These are phyloP conservation scores for Picochlorum sp. DNA, from an alignment of 139 green algal genomes.

Conservation along the genomic window DNA sequence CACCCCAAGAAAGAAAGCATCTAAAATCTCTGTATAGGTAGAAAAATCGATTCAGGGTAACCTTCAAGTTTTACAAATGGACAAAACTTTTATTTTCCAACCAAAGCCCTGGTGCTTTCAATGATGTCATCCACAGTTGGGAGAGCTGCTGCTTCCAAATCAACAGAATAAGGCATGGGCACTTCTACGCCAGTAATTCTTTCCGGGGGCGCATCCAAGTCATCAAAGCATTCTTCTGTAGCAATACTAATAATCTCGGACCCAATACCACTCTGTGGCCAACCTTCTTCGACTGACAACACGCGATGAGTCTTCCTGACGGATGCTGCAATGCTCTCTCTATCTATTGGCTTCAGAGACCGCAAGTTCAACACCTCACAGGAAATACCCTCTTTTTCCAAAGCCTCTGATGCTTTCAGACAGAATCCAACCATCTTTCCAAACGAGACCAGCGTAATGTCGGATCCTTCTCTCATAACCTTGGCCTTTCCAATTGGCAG, in stretches of 20 bases:
- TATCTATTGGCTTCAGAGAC: constrained; percentile 88
- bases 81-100: constrained; percentile 18
- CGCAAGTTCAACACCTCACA: constrained; percentile 91
- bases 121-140: constrained; percentile 76
- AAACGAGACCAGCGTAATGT: constrained; percentile 88
- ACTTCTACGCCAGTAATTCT: constrained; percentile 81
- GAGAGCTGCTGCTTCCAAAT: constrained; percentile 80
- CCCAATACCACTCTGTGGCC: constrained; percentile 86
- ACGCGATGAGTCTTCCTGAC: constrained; percentile 86
- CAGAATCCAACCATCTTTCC: constrained; percentile 90
- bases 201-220: constrained; percentile 90
- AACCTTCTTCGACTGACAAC: constrained; percentile 93
- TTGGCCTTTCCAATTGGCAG: constrained; percentile 97
- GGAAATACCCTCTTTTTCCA: constrained; percentile 83
- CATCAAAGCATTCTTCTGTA: constrained; percentile 92
- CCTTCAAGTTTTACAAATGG: background rate
- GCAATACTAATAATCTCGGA: constrained; percentile 70
- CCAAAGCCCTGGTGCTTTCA: constrained; percentile 40
- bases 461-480: constrained; percentile 68
- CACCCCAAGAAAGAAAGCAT: background rate
- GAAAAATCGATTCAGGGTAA: background rate
- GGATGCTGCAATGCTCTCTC: constrained; percentile 68
- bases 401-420: constrained; percentile 78
- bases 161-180: constrained; percentile 93
- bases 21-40: background rate